Conservation (phyloP, 176 grass and related monocot species). For the Urochloa ruziziensis region DNA sequence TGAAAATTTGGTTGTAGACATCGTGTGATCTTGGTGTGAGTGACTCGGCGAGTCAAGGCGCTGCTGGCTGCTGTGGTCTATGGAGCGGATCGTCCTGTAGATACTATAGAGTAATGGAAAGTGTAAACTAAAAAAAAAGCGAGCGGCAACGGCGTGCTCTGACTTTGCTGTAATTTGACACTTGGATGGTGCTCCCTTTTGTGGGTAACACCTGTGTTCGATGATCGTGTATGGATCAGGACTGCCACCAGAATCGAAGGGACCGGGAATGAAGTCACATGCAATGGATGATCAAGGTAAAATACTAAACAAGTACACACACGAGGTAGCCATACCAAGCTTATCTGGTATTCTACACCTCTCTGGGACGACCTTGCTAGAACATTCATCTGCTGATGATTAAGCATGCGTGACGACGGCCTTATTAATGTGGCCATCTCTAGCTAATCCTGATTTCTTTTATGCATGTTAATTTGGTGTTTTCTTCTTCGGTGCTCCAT, state of each 20-base stretch:
- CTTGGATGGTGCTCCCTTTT: slow-evolving; percentile 14
- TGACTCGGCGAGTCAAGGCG: not conserved
- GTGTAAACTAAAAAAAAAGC: too few relatives aligned
- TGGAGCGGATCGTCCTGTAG: not conserved
- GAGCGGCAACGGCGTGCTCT: not conserved
- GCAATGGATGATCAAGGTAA: slow-evolving; percentile 6
- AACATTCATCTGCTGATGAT: slow-evolving; percentile 38
- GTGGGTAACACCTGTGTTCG: slow-evolving; percentile 11
- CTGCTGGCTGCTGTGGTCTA: not conserved
- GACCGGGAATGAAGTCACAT: slow-evolving; percentile 1
- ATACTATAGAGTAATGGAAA: slow-evolving; percentile 26
- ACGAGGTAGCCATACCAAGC: too few relatives aligned
- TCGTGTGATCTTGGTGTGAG: not conserved
- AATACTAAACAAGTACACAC: slow-evolving; percentile 12
- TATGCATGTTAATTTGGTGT: not conserved
- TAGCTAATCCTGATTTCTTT: not conserved
- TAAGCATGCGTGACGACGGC: slow-evolving; percentile 6
- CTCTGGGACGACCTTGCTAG: not conserved
- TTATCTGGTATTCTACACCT: not conserved
- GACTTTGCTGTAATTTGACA: slow-evolving; percentile 16
- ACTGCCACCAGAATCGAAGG: not conserved
- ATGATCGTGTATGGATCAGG: not conserved
- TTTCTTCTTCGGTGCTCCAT: too few relatives aligned
- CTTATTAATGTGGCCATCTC: not conserved
- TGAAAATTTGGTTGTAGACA: slow-evolving; percentile 7